Evolutionary conservation across 306 rosid species (phyloP).

Genomic region (Cucurbita argyrosperma): DNA sequence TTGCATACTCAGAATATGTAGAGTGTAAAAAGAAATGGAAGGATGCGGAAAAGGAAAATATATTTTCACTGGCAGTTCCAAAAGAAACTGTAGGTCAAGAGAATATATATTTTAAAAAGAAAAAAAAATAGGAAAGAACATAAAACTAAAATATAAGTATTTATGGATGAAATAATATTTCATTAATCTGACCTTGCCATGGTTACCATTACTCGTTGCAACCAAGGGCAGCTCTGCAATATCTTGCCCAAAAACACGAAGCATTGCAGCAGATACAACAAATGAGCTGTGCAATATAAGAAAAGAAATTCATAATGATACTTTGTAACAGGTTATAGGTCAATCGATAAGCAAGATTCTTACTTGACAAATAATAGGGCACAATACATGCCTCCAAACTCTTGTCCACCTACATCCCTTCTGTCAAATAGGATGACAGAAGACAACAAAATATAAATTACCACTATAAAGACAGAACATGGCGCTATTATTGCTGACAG

Average conservation of each 20-base stretch:
- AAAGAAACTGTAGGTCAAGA: neutral
- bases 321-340: neutral
- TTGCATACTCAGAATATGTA: neutral
- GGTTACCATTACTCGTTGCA: slow-evolving; percentile 70
- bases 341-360: slow-evolving; percentile 14
- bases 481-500: slow-evolving; percentile 4
- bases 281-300: slow-evolving; percentile 61
- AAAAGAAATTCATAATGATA: slow-evolving; percentile 12
- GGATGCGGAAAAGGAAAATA: neutral
- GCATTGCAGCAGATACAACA: slow-evolving; percentile 82
- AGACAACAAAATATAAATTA: neutral
- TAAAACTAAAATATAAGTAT: too few relatives aligned
- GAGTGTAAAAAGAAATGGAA: neutral
- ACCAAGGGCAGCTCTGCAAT: slow-evolving; percentile 90
- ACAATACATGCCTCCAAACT: slow-evolving; percentile 85
- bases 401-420: slow-evolving; percentile 70
- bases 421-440: slow-evolving; percentile 26
- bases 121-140: neutral
- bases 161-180: too few relatives aligned
- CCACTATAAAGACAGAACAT: neutral
- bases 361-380: slow-evolving; percentile 85
- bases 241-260: slow-evolving; percentile 69
- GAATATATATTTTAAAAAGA: neutral
- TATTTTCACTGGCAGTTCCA: neutral
- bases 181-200: slow-evolving; percentile 53